Base-by-base conservation (phyloP, 2,329 filamentous ascomycete genomes). In the Hysterium pulicare region DNA sequence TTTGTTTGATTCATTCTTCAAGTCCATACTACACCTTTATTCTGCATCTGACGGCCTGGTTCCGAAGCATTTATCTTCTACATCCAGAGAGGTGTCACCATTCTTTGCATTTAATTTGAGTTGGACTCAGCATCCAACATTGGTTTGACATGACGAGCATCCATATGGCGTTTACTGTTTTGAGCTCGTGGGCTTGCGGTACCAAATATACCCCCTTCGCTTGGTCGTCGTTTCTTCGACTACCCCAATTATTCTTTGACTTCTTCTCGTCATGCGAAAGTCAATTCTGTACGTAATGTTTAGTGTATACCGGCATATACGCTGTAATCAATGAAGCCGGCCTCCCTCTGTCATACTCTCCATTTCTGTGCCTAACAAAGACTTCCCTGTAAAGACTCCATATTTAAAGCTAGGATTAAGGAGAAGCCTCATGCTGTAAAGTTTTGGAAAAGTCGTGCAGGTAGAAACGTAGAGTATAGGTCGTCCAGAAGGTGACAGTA, bases 221-320 rank as follows among this genome's bases (percentile, higher is more conserved):
- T 39, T 31, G 15, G 23, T 20, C 11, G 13, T 34, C 19, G 10
- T 19, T 19, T 34, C 17, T 11, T 15, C 32, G 13, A 10, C 32
- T 34, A 6, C 9, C n/a, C 19, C n/a, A 20, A 11, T 16, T 34
- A 28, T 34, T 34, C 19, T 4, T 3, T 10, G 11, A 34, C 17
- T 5, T 10, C 13, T 5, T 34, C 13, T 28, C 8, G 13, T 7
- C 13, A 28, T 28, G 24, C 24, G 26, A 31, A 23, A 34, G 32
- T 45, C 34, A 19, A 37, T 43, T 33, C 36, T 36, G 21, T 34
- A 32, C 20, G 20, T 49, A 49, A 49, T 49, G 46, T 46, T 44
- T 49, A 49, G 44, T 49, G 44, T 49, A 46, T 46, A 46, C 46
- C 38, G 39, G 44, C 38, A 28, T 49, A 41, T 44, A 46, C 43